Evolutionary conservation across 2,329 filamentous ascomycete species (phyloP).

Genomic region (Trichoderma atrobrunneum): DNA sequence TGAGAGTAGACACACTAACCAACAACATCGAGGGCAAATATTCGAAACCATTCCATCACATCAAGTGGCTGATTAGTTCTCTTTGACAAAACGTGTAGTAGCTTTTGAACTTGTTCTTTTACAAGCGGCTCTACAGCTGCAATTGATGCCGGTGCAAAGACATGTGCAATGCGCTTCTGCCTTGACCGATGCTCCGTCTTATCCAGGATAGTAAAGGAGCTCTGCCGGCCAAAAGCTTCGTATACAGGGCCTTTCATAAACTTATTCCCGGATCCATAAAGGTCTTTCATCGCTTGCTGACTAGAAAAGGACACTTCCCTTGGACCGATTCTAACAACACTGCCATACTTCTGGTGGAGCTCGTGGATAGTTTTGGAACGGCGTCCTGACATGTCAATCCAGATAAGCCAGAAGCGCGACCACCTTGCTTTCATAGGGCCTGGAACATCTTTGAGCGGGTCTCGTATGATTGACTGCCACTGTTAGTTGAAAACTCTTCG

Average conservation of each 20-base stretch:
- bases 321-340: neutral
- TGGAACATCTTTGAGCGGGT: neutral
- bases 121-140: neutral
- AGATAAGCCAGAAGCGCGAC: neutral
- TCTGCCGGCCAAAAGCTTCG: neutral
- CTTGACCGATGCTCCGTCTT: neutral
- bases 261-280: neutral
- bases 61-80: neutral
- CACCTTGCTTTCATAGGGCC: neutral
- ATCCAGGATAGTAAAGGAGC: neutral
- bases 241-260: neutral
- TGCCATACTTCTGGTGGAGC: slow-evolving; percentile 2
- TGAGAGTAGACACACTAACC: neutral
- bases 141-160: neutral
- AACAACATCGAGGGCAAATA: slow-evolving; percentile 3
- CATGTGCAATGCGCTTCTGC: neutral
- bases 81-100: neutral
- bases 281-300: neutral
- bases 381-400: neutral
- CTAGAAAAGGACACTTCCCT: neutral
- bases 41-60: slow-evolving; percentile 1
- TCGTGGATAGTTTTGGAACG: neutral
- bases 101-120: neutral
- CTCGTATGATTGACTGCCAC: neutral
- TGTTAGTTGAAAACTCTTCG: neutral